Evolutionary conservation across 768 basidiomycete genomes (phyloP), one percentile per base, ranked within the genome.

Genomic region (Amanita fuliginea): DNA sequence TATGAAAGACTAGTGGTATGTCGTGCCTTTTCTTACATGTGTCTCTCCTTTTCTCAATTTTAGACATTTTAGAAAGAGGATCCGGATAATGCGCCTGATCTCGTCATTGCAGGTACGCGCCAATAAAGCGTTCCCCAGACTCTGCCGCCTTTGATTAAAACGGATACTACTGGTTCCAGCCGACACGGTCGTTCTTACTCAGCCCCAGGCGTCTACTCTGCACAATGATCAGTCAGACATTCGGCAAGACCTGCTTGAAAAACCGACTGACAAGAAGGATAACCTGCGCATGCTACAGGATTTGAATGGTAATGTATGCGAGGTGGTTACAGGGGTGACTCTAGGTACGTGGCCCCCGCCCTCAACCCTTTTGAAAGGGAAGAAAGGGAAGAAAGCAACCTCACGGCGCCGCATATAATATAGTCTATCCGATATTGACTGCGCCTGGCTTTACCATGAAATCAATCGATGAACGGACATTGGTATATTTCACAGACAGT

Each of bases 181-280:
- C 54, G 96, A 99, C 62, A 98, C 96, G 0, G 82, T 99, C 11
- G 92, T 98, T n/a, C 69, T 99, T 36, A 85, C 83, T 3, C 86
- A 86, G 56, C 73, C 77, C 0, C 71, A 77, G 45, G 80, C 84
- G 0, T 66, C 77, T 37, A 76, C 78, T 2, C 75, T 81, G 9
- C 73, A 76, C 46, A 64, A 64, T 1, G 73, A 79, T 7, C 79
- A 76, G 45, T 74, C 77, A 9, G 62, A 69, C 21, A 63, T 64
- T 4, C 62, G 60, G 1, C 90, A 90, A 49, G 86, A 91, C 45
- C 70, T 98, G 6, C 69, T 98, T 1, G 96, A 99, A 65, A 99
- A 98, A 61, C 96, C 96, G 0, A 41, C 53, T 0, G 76, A 76
- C 7, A 86, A 87, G 58, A 79, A 69, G 24, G 94, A 97, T 52